Evolutionary conservation across 2,329 filamentous ascomycete species (phyloP), one percentile per base, ranked within the genome.

Genomic region (Venturia pyrina): DNA sequence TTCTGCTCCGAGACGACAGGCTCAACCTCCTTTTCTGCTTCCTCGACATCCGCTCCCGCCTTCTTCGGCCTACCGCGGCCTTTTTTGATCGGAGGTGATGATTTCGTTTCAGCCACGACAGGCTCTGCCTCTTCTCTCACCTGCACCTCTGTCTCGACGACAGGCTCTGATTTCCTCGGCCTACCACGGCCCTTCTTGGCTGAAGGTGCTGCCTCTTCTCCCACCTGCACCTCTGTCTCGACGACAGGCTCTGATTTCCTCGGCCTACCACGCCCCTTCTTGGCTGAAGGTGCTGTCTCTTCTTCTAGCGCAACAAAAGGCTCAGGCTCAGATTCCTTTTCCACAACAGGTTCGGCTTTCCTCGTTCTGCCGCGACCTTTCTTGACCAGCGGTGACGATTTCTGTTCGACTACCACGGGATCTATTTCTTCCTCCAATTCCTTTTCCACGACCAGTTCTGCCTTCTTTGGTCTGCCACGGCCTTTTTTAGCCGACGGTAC

Each of bases 381-480:
- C 13, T 44, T 62, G 17, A 28, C 60, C 21, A 37, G n/a, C 15
- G 21, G 48, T 28, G 21, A 28, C 2, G 21, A 15, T 53, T 24
- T 5, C 11, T 15, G 48, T 21, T 53, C 48, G 17, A 8, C 21
- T 8, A 15, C 21, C 46, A 11, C 21, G 13, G 21, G 1, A 10
- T 57, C 66, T 21, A 67, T 46, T 21, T 67, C 69, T 53, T 72
- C 70, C 5, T 70, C 68, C 13, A 28, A 2, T 28, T 28, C 28
- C 28, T 28, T 28, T 28, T 28, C 28, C 28, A 28, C 28, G 28
- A 28, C 28, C 28, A 28, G 28, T 28, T 28, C 4, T 57, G 50
- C 28, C 21, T 57, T 57, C 24, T 19, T 57, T 17, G 50, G 13
- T 24, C 17, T 57, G 28, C 50, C 50, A 32, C 50, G 50, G 11